A percentile compares a stretch with the other conserved stretches of the same genome.
These are phyloP conservation scores for Drechmeria coniospora DNA, from an alignment of 2,329 filamentous ascomycete species.

Conservation along the genomic window DNA sequence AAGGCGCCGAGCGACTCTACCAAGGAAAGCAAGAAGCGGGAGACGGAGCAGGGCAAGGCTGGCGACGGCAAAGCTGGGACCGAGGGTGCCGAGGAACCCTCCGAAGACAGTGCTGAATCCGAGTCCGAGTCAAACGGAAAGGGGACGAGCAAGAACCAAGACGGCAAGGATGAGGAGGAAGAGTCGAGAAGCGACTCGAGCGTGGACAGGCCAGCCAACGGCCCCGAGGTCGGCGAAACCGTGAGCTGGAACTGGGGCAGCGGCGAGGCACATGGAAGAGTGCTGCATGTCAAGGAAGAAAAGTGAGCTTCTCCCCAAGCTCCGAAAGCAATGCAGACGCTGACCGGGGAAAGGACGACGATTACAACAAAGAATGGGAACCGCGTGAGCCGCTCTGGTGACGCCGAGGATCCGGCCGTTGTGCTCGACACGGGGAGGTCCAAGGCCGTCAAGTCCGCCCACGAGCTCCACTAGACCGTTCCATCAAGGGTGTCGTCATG, in stretches of 20 bases:
- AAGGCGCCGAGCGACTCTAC: conserved; percentile 9
- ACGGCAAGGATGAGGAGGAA: not conserved
- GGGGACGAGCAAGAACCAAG: not conserved
- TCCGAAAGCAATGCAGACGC: not conserved
- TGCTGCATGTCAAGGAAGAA: conserved; percentile 26
- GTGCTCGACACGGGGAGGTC: conserved; percentile 26
- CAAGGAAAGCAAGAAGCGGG: conserved; percentile 16
- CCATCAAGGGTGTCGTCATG: too few species aligned
- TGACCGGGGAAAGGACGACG: conserved; percentile 12
- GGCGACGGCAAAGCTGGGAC: conserved; percentile 1
- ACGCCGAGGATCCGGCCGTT: conserved; percentile 25
- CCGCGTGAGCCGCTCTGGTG: conserved; percentile 22
- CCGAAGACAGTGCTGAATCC: not conserved
- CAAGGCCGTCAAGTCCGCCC: conserved; percentile 24
- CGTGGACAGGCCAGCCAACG: conserved; percentile 11
- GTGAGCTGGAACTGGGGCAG: conserved; percentile 32
- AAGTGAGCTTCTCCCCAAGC: conserved; percentile 15
- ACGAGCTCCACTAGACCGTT: conserved; percentile 24
- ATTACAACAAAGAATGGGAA: conserved; percentile 27
- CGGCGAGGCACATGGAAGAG: conserved; percentile 26
- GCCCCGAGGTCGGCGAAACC: conserved; percentile 23
- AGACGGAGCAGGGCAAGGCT: conserved; percentile 8
- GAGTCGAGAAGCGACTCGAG: not conserved
- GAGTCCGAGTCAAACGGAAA: not conserved
- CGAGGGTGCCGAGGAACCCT: not conserved